Evolutionary conservation across 2,329 filamentous ascomycete genomes (phyloP), one percentile per base, ranked within the genome.

Genomic region (Rutstroemia sydowiana): DNA sequence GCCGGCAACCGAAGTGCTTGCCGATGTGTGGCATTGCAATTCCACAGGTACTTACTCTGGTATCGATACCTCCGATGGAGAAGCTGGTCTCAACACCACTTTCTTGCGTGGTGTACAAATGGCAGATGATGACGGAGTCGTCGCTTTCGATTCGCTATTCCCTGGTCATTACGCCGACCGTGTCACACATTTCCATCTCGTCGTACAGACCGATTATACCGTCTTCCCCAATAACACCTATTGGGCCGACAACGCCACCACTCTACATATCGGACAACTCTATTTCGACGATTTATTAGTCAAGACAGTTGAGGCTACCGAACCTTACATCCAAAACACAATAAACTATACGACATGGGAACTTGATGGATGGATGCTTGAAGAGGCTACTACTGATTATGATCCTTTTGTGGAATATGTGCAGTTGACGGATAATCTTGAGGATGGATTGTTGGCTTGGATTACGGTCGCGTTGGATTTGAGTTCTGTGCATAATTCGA

Each of bases 241-340:
- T 57, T 68, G 68, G 41, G 76, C 72, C 55, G 72, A 73, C 18
- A 71, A 68, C 51, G 72, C 78, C 53, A 75, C 76, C 13, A n/a
- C n/a, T n/a, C n/a, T n/a, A n/a, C 60, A 62, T 39, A 51, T 60
- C 18, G 55, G 52, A 5, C 82, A 87, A 64, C 65, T 82, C 46
- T 86, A 81, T 73, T 82, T 82, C 63, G 79, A 84, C 63, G 76
- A 84, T 63, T 69, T 72, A 55, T 73, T 85, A 14, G 74, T 82
- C 59, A 59, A 61, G 34, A 59, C 69, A 30, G 78, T 84, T 47
- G 75, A 81, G 56, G 65, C 65, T 14, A 70, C 68, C 0, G 56
- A 63, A 2, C 77, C 78, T 2, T 79, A 79, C 65, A 66, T 58
- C 10, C 65, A 65, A 52, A 79, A 79, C 66, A 71, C 65, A 0